phyloP scores from a whole-genome alignment of 2,329 filamentous ascomycete genomes.

The Onygenales sp. region DNA sequence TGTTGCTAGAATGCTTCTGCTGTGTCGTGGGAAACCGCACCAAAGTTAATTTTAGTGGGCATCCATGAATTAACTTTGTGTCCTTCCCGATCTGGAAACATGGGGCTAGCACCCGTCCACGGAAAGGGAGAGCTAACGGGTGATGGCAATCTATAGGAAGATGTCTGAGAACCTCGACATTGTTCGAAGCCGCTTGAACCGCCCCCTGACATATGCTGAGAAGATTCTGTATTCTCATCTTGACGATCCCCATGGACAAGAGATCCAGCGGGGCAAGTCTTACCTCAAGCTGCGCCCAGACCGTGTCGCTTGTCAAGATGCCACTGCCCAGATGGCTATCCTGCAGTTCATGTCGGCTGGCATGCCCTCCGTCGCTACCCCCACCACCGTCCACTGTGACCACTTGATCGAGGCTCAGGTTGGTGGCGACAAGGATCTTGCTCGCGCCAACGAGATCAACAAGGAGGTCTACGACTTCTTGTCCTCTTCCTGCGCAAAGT shows the following conservation, averaged over 20 bases:
- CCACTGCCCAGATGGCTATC: slow-evolving; percentile 98
- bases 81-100: neutral
- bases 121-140: slow-evolving; percentile 14
- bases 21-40: neutral
- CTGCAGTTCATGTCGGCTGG: slow-evolving; percentile 99
- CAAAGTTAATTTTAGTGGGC: neutral
- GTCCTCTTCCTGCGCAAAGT: slow-evolving; percentile 88
- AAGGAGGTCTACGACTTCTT: slow-evolving; percentile 99
- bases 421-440: slow-evolving; percentile 88
- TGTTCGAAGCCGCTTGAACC: slow-evolving; percentile 81
- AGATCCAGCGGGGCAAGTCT: slow-evolving; percentile 89
- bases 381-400: slow-evolving; percentile 94
- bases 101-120: neutral
- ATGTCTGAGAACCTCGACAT: slow-evolving; percentile 95
- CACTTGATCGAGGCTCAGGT: slow-evolving; percentile 98
- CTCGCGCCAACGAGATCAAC: slow-evolving; percentile 84
- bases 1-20: neutral
- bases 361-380: slow-evolving; percentile 90
- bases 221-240: slow-evolving; percentile 99
- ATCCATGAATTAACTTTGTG: no score
- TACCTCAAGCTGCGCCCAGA: slow-evolving; percentile 96
- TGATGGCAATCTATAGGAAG: slow-evolving; percentile 53
- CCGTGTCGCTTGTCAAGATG: slow-evolving; percentile 98
- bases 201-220: slow-evolving; percentile 89
- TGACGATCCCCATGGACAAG: slow-evolving; percentile 91